Conservation (phyloP, 2,329 filamentous ascomycete genomes). For the Chrysoporthe deuterocubensis region DNA sequence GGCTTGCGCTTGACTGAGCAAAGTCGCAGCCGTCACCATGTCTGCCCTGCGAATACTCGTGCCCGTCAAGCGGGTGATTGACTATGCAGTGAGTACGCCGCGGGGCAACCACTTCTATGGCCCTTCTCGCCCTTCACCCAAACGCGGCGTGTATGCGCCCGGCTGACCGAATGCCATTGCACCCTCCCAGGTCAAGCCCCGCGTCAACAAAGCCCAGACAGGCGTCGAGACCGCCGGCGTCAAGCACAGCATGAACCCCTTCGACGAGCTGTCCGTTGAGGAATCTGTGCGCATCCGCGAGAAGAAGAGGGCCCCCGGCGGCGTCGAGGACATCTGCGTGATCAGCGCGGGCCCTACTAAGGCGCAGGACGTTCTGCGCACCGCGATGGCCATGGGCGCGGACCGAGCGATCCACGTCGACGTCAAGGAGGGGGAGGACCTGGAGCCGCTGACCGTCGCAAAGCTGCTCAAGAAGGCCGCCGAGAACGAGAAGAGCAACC, state of each 20-base stretch:
- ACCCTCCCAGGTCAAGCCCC: constrained; percentile 63
- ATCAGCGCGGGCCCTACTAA: constrained; percentile 89
- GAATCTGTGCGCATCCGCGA: constrained; percentile 95
- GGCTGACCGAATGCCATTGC: neutral
- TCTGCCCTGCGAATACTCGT: constrained; percentile 75
- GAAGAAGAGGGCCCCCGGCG: constrained; percentile 70
- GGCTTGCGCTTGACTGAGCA: constrained; percentile 31
- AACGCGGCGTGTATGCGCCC: neutral
- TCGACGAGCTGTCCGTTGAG: constrained; percentile 97
- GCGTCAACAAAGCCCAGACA: constrained; percentile 74
- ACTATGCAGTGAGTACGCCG: constrained; percentile 71
- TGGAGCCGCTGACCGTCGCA: constrained; percentile 90
- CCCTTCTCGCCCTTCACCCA: neutral
- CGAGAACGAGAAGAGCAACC: constrained; percentile 82
- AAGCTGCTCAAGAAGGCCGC: constrained; percentile 85
- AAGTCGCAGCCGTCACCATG: constrained; percentile 47
- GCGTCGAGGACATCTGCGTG: constrained; percentile 89
- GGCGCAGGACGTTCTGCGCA: constrained; percentile 85
- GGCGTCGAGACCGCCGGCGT: constrained; percentile 90
- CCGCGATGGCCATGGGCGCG: constrained; percentile 98
- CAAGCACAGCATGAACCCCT: constrained; percentile 98
- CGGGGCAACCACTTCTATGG: neutral
- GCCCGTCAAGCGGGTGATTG: constrained; percentile 82
- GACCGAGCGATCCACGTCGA: constrained; percentile 92
- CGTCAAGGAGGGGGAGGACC: constrained; percentile 70